phyloP scores from a whole-genome alignment of 495 filamentous ascomycete genomes.

The Lophiotrema nucula region DNA sequence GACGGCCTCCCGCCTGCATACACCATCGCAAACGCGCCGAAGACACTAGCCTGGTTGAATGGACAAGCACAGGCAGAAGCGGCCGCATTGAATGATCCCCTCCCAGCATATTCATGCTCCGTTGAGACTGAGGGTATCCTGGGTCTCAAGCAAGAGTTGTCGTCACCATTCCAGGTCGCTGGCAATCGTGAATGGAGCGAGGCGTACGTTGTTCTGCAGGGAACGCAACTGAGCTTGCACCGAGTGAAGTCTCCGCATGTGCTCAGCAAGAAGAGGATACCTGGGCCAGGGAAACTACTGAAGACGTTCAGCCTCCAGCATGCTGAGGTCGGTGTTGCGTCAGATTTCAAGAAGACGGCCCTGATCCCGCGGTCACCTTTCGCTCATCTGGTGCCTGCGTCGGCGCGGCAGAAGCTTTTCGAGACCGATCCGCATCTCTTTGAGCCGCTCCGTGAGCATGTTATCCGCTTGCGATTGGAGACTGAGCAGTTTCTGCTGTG shows the following conservation, averaged over 20 bases:
- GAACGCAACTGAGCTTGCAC: constrained; percentile 60
- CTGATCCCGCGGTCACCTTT: constrained; percentile 37
- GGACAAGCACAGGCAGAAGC: constrained; percentile 9
- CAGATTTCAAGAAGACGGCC: constrained; percentile 58
- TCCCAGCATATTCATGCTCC: constrained; percentile 59
- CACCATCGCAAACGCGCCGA: constrained; percentile 12
- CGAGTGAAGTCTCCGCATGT: constrained; percentile 49
- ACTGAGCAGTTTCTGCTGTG: constrained; percentile 64
- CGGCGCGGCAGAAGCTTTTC: constrained; percentile 34
- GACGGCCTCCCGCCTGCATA: constrained; percentile 19
- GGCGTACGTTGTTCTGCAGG: constrained; percentile 57
- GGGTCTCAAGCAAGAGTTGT: constrained; percentile 57
- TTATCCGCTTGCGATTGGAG: constrained; percentile 62
- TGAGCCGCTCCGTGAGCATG: constrained; percentile 47
- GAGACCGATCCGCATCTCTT: constrained; percentile 40
- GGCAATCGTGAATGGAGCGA: constrained; percentile 55
- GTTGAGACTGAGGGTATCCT: constrained; percentile 54
- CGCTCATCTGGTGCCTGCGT: constrained; percentile 36
- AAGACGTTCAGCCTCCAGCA: constrained; percentile 61
- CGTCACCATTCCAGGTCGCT: constrained; percentile 53
- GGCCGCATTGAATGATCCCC: not conserved
- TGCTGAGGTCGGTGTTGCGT: constrained; percentile 64
- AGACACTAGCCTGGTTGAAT: constrained; percentile 15
- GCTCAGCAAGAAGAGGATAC: constrained; percentile 37
- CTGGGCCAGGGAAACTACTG: constrained; percentile 46